Base-by-base conservation (phyloP, 1,139 yeast genomes). In the Candida glucosophila region DNA sequence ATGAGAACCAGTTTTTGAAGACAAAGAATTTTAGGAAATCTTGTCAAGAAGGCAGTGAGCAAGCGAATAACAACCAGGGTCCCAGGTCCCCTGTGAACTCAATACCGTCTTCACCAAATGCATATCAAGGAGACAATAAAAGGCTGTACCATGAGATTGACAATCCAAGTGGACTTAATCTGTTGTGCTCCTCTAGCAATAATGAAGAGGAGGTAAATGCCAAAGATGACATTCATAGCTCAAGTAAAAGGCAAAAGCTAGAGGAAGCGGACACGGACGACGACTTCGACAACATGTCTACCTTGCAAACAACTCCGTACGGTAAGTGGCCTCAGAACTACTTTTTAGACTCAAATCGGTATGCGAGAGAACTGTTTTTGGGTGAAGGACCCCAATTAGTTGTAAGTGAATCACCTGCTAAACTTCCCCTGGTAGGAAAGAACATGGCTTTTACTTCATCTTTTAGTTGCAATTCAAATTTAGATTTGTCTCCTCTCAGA, bases 1-100 rank as follows among this genome's bases (percentile, higher is more conserved):
- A 67, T 44, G 96, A 88, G 51, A 73, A 73, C 36, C 85, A 79
- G 49, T 90, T 90, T 44, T 65, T 82, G 43, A 81, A 77, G 45
- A 73, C 72, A 5, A 69, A 76, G 43, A 52, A 61, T 28, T 61
- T 58, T 22, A 68, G 64, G 40, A 67, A 62, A 40, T 28, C 19
- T 25, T 60, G 58, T 39, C 65, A 61, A 29, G 68, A 61, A 38
- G 61, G 62, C 4, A 60, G 61, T 65, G 69, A 58, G 35, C 68
- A 61, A 31, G 24, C 6, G n/a, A 19, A 30, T 13, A 24, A 18
- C 9, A 24, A 26, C 9, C 20, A 24, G 6, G 14, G 28, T 12
- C 33, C 29, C 16, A 39, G 33, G 22, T 39, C 37, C 5, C 39
- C 49, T 6, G 50, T 47, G 29, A 44, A 41, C 25, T 45, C 54